Base-by-base conservation (phyloP, 148 eudicot species). In the Rhododendron molle region DNA sequence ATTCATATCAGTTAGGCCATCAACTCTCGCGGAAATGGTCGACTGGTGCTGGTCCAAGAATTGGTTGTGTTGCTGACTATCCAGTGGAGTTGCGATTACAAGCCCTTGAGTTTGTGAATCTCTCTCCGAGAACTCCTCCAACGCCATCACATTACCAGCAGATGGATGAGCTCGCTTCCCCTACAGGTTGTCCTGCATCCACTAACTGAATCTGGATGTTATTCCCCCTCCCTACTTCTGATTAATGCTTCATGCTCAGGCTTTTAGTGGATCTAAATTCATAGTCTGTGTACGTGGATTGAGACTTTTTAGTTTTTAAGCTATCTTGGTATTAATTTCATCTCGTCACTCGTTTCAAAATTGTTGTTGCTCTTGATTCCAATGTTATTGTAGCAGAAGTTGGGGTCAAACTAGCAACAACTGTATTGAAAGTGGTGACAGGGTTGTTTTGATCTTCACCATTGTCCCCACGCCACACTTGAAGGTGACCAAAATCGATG, bases 21-120 rank as follows among this genome's bases (percentile, higher is more conserved):
- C 98, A 93, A 85, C 92, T 96, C 23, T 86, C 92, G 4, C 86
- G 87, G 83, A 90, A 81, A 80, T 96, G 99, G 99, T 94, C 96
- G n/a, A 92, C 94, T 0, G 99, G 99, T 46, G 92, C 91, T 40
- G 98, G 99, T 21, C 98, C 99, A 5, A 91, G 99, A 88, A 92
- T 96, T 34, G 98, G 96, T 46, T 96, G 99, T 72, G 81, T 96
- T 18, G 95, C 93, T 38, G 99, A 96, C 84, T 96, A 96, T 88
- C 99, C 99, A 13, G 78, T 86, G 4, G 94, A 93, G 85, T 89
- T 96, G 76, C 87, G 96, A 85, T 86, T 89, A 43, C 95, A 96
- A 78, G 98, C 98, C 1, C 81, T 96, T 88, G 95, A 94, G 87
- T 89, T 92, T 50, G 83, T 93, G 2, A 89, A 87, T 67, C 94